Percentiles rank a stretch among this genome's conserved stretches.
These are phyloP conservation scores for Pseudonitzschia delicatissima DNA, from an alignment of 108 stramenopile species.

Conservation along the genomic window DNA sequence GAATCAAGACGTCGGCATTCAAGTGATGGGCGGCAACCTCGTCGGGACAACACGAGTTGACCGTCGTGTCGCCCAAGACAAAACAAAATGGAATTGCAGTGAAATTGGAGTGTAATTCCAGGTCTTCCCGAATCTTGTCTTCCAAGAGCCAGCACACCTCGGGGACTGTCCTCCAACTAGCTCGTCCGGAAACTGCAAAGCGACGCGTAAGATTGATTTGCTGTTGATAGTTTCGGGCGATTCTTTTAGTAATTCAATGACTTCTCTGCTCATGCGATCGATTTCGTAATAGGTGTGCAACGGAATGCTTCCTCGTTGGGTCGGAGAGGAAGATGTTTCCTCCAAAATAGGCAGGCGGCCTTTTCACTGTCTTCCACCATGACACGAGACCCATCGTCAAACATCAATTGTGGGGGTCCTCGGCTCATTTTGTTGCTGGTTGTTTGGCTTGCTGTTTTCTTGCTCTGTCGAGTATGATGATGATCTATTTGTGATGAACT, in stretches of 20 bases:
- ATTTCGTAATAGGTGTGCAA: conserved; percentile 71
- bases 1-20: conserved; percentile 83
- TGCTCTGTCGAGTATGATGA: too few species aligned
- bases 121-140: conserved; percentile 33
- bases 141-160: conserved; percentile 74
- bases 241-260: conserved; percentile 21
- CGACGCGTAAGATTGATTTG: conserved; percentile 53
- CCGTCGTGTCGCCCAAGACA: conserved; percentile 92
- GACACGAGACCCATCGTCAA: conserved; percentile 85
- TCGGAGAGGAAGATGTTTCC: conserved; percentile 2
- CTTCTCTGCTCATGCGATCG: conserved; percentile 45
- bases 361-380: conserved; percentile 34
- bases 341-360: background rate
- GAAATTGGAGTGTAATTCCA: conserved; percentile 7
- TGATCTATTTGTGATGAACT: too few species aligned
- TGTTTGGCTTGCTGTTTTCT: too few species aligned
- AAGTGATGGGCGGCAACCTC: conserved; percentile 92
- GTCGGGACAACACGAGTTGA: conserved; percentile 92
- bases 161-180: conserved; percentile 69
- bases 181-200: conserved; percentile 89
- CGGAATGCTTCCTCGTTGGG: conserved; percentile 38
- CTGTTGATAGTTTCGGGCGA: conserved; percentile 26
- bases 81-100: conserved; percentile 66
- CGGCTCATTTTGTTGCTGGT: too few species aligned
- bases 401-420: conserved; percentile 60